Evolutionary conservation across 2,329 filamentous ascomycete genomes (phyloP), one percentile per base, ranked within the genome.

Genomic region (Fusarium subglutinans): DNA sequence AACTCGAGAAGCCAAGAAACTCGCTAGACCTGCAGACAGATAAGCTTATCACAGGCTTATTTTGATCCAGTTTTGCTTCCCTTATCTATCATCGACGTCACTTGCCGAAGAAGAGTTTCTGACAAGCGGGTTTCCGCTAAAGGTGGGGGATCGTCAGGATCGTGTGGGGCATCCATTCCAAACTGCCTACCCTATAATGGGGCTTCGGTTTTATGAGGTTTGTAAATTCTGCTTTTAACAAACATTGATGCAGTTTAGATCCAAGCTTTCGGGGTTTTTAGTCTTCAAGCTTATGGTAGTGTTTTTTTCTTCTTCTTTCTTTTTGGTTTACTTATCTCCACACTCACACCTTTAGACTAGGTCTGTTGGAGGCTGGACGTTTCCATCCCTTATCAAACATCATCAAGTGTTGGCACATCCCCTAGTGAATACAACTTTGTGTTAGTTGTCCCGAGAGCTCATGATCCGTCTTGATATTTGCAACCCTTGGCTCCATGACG

Each of bases 41-140:
- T 76, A 77, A 77, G 68, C 67, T 76, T 77, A 77, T 73, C 73
- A 22, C 12, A 37, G 64, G 63, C 44, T 54, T 70, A 51, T 40
- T 67, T 45, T 67, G 40, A 45, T 51, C 30, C 30, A 38, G 35
- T 47, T 57, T 45, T 50, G 28, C 50, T 24, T 37, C 30, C 15
- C 48, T 68, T 68, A 48, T 57, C 57, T 48, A 47, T 54, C 48
- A 54, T 45, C 58, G 61, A 77, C 75, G 75, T 75, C 72, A 74
- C 57, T 33, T 22, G 40, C 30, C 8, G 43, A 14, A 28, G 35
- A 40, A 40, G 30, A 67, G 24, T 48, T 28, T 53, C 47, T 28
- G 20, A 62, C 66, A 62, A 54, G 24, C 20, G 26, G 18, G 43
- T 26, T 24, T 47, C 53, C 38, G 63, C 53, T 74, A 74, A 56